A percentile compares a stretch with the other conserved stretches of the same genome.
Conservation (phyloP, 108 stramenopile genomes). For the Conticribra guillardii region DNA sequence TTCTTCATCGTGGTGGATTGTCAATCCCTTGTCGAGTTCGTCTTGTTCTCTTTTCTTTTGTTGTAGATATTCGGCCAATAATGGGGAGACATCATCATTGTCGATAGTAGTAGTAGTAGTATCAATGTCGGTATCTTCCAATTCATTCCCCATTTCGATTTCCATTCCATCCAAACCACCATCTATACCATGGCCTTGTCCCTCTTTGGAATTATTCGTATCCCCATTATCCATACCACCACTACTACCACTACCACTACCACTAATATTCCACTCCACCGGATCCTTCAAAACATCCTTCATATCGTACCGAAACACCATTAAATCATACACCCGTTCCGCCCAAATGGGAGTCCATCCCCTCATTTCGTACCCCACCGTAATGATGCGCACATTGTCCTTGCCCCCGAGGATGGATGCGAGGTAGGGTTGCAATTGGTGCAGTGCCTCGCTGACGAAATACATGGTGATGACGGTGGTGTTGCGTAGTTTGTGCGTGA, state of each 20-base stretch:
- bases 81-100: too few relatives aligned
- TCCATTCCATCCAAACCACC: too few relatives aligned
- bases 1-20: conserved; percentile 23
- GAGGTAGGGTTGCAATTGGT: conserved; percentile 64
- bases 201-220: too few relatives aligned
- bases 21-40: conserved; percentile 1
- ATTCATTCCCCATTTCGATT: too few relatives aligned
- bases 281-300: conserved; percentile 44
- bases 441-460: conserved; percentile 75
- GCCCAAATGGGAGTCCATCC: conserved; percentile 73
- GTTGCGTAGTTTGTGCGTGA: conserved; percentile 32
- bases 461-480: conserved; percentile 85
- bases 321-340: conserved; percentile 77
- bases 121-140: too few relatives aligned
- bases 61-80: background rate
- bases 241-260: conserved; percentile 9
- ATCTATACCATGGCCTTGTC: too few relatives aligned
- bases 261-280: conserved; percentile 25
- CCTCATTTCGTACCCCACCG: conserved; percentile 78
- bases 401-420: conserved; percentile 57
- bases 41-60: conserved; percentile 8
- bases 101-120: too few relatives aligned
- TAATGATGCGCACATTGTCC: conserved; percentile 57
- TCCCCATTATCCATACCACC: too few relatives aligned
- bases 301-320: conserved; percentile 80